Evolutionary conservation across 495 filamentous ascomycete species (phyloP), one percentile per base, ranked within the genome.

Genomic region (Sabuloglossum arenarium): DNA sequence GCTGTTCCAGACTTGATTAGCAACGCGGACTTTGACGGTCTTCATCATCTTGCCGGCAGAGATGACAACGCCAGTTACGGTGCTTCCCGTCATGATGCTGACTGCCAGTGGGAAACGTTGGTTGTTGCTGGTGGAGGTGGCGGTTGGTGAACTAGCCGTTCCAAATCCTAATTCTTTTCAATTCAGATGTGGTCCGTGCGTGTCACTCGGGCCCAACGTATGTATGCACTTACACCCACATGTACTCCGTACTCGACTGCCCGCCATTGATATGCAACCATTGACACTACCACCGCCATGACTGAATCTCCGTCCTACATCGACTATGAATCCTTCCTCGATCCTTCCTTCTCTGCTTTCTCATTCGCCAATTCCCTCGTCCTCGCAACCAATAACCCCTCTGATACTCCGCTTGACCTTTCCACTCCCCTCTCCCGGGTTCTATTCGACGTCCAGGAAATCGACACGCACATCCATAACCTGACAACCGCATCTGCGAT

Each of bases 401-500:
- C 79, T 61, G 91, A 97, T 68, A 84, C 82, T 3, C 82, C 87
- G 30, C 74, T 97, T 63, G 91, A 96, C 70, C 82, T 97, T 55
- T 85, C 88, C 6, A 97, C 91, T 32, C 91, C 91, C 2, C 77
- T 97, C 34, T 95, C 89, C 1, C 79, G 86, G 50, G 91, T 97
- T 12, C 77, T 97, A 19, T 99, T 99, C 68, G 91, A 99, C 68
- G 78, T 93, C 16, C 91, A 99, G 66, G 91, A 97, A 67, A 82
- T 99, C 58, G 89, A 97, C 68, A 94, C 88, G 0, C 87, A 95
- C 64, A 95, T 97, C 59, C 83, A 97, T 68, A 74, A 75, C 19
- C 76, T 99, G 25, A 94, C 89, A 46, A 91, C 86, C 50, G 79
- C 81, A 61, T 84, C 84, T 50, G 85, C 93, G 14, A 72, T 90